Evolutionary conservation across 1,139 yeast species (phyloP), one percentile per base, ranked within the genome.

Genomic region (Hansenula sp.): DNA sequence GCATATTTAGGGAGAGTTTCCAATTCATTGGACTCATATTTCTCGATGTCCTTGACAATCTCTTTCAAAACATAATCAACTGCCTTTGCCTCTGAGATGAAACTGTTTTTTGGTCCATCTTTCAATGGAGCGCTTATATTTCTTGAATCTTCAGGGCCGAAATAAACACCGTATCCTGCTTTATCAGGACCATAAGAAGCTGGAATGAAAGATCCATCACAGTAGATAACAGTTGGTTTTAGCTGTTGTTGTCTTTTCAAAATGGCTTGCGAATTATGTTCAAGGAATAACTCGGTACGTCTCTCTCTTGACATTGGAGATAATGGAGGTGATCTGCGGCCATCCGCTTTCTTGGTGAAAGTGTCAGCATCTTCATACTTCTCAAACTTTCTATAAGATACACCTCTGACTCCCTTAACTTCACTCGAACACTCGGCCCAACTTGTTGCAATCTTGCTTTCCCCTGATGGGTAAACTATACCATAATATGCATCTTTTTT

Each of bases 41-140:
- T 33, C 24, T 69, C 64, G 35, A 79, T 65, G 19, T 63, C 54
- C 1, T 51, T 34, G 43, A 63, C 51, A 12, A 80, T 70, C 10
- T 59, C 54, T 9, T 61, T 58, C 42, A 84, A 60, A 0, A 94
- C 94, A 38, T 71, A 71, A 7, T 65, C 60, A 21, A 86, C 70
- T 0, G 95, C 97, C 17, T 67, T 60, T 18, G 90, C 70, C 61
- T 91, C 97, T 2, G 95, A 95, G 38, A 90, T 68, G 54, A 86
- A 91, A 57, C 89, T 91, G 0, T 96, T 89, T 35, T 82, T 87
- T 7, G 63, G 63, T 2, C 67, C 74, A 1, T 66, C 68, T 2
- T 42, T 42, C 30, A 83, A 66, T 0, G 81, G 78, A 25, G 68
- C 76, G 1, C 80, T 70, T 4, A 71, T 66, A 59, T 85, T 84